Evolutionary conservation across 495 filamentous ascomycete species (phyloP), one percentile per base, ranked within the genome.

Genomic region (Hypoxylon perforatum): DNA sequence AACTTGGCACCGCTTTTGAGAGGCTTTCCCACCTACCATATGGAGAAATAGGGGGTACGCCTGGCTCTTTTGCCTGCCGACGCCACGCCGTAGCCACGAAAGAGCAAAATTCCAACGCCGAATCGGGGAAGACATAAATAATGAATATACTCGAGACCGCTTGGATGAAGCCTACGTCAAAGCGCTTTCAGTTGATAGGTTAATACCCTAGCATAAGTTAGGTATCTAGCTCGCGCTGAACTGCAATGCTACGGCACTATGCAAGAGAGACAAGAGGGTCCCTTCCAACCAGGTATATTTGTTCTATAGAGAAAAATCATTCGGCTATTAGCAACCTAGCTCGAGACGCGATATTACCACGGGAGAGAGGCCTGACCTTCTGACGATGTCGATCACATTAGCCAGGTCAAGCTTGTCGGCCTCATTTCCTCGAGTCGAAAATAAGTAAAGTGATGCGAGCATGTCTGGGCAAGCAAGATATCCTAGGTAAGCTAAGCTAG

Each of bases 81-180:
- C 57, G 56, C 66, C 56, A 69, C 44, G 45, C 51, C 52, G 51
- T 33, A 68, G 65, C 51, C 54, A 54, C 51, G 58, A 44, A 48
- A 28, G 25, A 28, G n/a, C n/a, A n/a, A n/a, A n/a, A n/a, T n/a
- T 28, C 25, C 8, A 28, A 28, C 25, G 25, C 25, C 8, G 25
- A 28, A 28, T 28, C 25, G 25, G 25, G 25, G 3, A 28, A 28
- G 30, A 33, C 30, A 10, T 33, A 3, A 33, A 54, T 14, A 60
- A 61, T 36, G 19, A 39, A 38, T 44, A 39, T 22, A 7, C 56
- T 48, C 28, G 38, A 46, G 22, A 46, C 38, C 35, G 33, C 41
- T 0, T 18, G 38, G 45, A 46, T 53, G 21, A 39, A 50, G 38
- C 18, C 19, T 46, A 19, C 9, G 22, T 41, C 2, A 14, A 49